Percentiles rank a stretch among this genome's conserved stretches.
Evolutionary conservation across 75 land plant genomes (phyloP).

Genomic region (Selaginella tamariscina): DNA sequence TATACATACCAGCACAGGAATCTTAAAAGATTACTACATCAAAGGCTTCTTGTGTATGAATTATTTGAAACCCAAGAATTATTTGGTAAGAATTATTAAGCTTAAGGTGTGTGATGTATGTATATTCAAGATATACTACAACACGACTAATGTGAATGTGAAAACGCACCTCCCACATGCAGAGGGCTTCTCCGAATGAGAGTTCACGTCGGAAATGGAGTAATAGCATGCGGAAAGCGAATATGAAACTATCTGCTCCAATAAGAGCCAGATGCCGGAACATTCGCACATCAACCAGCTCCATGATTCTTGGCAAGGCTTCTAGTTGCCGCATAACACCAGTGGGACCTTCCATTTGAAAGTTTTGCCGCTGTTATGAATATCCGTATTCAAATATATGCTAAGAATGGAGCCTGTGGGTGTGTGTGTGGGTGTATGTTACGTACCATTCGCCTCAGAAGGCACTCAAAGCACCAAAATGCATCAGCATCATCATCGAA

Average conservation of each 20-base stretch:
- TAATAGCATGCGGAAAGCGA: conserved; percentile 82
- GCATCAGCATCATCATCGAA: conserved; percentile 89
- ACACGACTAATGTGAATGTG: neutral
- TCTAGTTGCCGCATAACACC: conserved; percentile 83
- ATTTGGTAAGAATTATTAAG: too few species aligned
- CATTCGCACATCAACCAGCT: conserved; percentile 55
- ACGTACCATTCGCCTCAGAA: conserved; percentile 69
- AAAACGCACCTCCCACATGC: conserved; percentile 85
- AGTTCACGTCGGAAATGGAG: conserved; percentile 81
- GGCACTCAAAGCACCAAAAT: conserved; percentile 95
- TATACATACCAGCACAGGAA: too few species aligned
- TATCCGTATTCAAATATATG: neutral
- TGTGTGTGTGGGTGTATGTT: too few species aligned
- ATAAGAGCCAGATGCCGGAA: conserved; percentile 47
- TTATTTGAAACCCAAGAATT: too few species aligned
- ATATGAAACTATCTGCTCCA: conserved; percentile 83
- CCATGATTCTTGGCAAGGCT: conserved; percentile 58
- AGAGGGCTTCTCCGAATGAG: conserved; percentile 64
- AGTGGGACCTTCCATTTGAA: conserved; percentile 84
- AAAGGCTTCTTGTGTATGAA: too few species aligned
- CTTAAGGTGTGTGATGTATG: too few species aligned
- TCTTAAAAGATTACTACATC: too few species aligned
- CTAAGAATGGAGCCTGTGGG: too few species aligned
- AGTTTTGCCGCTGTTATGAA: conserved; percentile 66
- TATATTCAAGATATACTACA: too few species aligned